Conservation (phyloP, 768 basidiomycete species). For the Gloeostereum incarnatum region DNA sequence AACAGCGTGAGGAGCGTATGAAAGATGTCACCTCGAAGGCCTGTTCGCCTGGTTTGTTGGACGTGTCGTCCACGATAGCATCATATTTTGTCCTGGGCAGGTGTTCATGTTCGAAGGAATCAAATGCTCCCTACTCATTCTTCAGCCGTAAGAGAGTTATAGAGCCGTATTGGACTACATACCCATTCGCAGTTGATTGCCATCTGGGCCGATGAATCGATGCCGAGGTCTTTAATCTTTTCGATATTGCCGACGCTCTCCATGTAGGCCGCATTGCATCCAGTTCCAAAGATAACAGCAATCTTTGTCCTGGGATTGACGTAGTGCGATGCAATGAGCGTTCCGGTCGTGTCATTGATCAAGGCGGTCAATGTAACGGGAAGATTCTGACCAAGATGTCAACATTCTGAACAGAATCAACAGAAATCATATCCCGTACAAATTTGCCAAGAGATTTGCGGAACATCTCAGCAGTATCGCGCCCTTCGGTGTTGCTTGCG, state of each 20-base stretch:
- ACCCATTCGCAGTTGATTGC: constrained; percentile 98
- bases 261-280: constrained; percentile 98
- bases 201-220: constrained; percentile 62
- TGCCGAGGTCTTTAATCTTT: constrained; percentile 72
- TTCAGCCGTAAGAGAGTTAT: not conserved
- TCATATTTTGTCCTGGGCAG: constrained; percentile 96
- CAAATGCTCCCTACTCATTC: constrained; percentile 80
- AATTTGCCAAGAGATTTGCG: constrained; percentile 67
- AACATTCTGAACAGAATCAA: constrained; percentile 3
- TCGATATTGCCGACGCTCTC: constrained; percentile 79
- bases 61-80: constrained; percentile 80
- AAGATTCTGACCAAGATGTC: constrained; percentile 47
- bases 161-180: constrained; percentile 12
- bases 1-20: not conserved
- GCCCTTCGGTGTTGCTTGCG: constrained; percentile 82
- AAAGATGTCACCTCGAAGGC: constrained; percentile 78
- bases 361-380: constrained; percentile 77
- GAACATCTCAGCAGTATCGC: constrained; percentile 93
- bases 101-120: constrained; percentile 91
- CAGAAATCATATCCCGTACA: constrained; percentile 31
- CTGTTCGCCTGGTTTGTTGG: constrained; percentile 96
- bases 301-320: constrained; percentile 88
- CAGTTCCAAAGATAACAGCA: constrained; percentile 95
- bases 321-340: constrained; percentile 94
- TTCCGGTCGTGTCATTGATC: constrained; percentile 98